phyloP scores from a whole-genome alignment of 2,329 filamentous ascomycete genomes.

The Fusarium brevicatenulatum region DNA sequence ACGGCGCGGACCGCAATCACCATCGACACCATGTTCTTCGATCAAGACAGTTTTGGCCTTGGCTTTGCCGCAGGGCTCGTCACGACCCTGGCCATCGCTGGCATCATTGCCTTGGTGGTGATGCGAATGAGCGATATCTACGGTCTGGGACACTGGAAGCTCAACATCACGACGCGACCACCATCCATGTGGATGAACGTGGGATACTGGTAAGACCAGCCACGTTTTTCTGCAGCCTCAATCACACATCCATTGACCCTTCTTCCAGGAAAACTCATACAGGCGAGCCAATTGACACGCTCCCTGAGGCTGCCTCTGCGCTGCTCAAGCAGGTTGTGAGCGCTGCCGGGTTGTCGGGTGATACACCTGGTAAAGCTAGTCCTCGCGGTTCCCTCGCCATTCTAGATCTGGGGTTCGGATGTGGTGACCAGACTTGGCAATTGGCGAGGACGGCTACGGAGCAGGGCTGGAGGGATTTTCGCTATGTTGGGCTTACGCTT shows the following conservation, averaged over 20 bases:
- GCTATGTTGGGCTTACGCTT: constrained; percentile 65
- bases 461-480: constrained; percentile 44
- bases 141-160: constrained; percentile 64
- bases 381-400: constrained; percentile 46
- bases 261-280: constrained; percentile 44
- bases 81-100: constrained; percentile 28
- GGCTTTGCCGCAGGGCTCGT: constrained; percentile 45
- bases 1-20: background rate
- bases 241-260: background rate
- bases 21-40: background rate
- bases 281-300: constrained; percentile 48
- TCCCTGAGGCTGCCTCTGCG: constrained; percentile 59
- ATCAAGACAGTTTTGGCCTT: constrained; percentile 40
- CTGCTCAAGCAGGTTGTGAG: constrained; percentile 60
- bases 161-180: constrained; percentile 60
- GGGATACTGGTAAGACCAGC: constrained; percentile 64
- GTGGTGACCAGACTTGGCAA: constrained; percentile 66
- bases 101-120: constrained; percentile 22
- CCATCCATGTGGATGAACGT: constrained; percentile 72
- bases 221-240: background rate
- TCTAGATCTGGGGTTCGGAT: constrained; percentile 68
- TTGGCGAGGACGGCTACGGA: constrained; percentile 48
- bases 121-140: constrained; percentile 52
- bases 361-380: background rate
- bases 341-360: constrained; percentile 52